Evolutionary conservation across 768 basidiomycete species (phyloP).

Genomic region (Suillus decipiens): DNA sequence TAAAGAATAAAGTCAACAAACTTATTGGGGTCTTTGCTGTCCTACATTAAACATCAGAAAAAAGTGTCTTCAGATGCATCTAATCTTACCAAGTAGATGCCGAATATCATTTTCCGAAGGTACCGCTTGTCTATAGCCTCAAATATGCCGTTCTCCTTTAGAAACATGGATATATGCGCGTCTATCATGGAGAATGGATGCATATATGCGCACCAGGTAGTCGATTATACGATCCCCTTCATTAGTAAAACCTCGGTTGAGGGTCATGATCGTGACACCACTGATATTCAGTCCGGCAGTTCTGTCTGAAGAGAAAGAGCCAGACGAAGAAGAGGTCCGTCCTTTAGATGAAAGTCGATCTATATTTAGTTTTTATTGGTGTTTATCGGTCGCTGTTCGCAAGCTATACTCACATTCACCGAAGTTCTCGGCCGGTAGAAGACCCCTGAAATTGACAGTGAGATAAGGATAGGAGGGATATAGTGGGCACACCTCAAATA

Average conservation of each 20-base stretch:
- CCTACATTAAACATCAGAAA: constrained; percentile 43
- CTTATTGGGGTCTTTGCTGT: constrained; percentile 85
- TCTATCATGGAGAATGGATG: constrained; percentile 15
- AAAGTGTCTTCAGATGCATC: background rate
- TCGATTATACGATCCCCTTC: constrained; percentile 84
- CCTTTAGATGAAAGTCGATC: constrained; percentile 33
- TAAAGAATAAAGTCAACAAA: constrained; percentile 32
- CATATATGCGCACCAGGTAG: constrained; percentile 61
- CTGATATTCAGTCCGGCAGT: constrained; percentile 47
- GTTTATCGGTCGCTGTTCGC: background rate
- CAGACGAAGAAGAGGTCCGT: constrained; percentile 32
- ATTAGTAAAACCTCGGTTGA: constrained; percentile 75
- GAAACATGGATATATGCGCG: constrained; percentile 10
- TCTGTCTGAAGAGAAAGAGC: constrained; percentile 41
- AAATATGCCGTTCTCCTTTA: constrained; percentile 84
- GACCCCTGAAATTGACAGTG: constrained; percentile 47
- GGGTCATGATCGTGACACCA: constrained; percentile 70
- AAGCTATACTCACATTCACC: constrained; percentile 50
- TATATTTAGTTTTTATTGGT: constrained; percentile 6
- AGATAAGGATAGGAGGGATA: background rate
- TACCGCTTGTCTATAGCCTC: constrained; percentile 85
- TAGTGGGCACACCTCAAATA: constrained; percentile 57
- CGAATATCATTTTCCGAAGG: constrained; percentile 83
- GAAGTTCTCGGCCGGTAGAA: constrained; percentile 82
- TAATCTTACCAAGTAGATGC: constrained; percentile 70